Conservation (phyloP, 2,329 filamentous ascomycete species). For the Polychaeton citri region DNA sequence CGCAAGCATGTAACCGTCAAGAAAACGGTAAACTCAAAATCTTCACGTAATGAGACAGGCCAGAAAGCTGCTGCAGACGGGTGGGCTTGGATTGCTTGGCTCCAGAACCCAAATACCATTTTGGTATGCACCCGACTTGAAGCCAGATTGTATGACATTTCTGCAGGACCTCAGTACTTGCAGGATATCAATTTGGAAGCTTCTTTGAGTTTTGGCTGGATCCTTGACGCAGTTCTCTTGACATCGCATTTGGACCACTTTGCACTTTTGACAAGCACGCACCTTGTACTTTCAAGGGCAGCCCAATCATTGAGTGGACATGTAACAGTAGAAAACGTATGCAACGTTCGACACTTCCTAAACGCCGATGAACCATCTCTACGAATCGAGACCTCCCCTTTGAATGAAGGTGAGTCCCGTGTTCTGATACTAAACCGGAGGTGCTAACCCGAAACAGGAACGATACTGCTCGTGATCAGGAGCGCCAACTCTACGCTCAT, state of each 20-base stretch:
- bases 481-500: no score
- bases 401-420: not conserved
- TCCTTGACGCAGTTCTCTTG: conserved; percentile 44
- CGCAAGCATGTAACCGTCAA: conserved; percentile 4
- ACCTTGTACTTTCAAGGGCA: conserved; percentile 28
- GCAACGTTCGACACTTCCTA: conserved; percentile 42
- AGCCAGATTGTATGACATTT: conserved; percentile 23
- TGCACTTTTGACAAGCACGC: conserved; percentile 45
- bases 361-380: conserved; percentile 31
- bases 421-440: not conserved
- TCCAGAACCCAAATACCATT: conserved; percentile 33
- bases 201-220: conserved; percentile 27
- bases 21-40: conserved; percentile 1
- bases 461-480: no score
- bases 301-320: conserved; percentile 8
- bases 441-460: no score
- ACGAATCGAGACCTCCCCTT: not conserved
- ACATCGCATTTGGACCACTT: conserved; percentile 35
- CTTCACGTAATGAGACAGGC: conserved; percentile 10
- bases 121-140: conserved; percentile 38
- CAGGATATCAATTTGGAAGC: conserved; percentile 16
- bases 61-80: conserved; percentile 29
- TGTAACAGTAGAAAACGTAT: conserved; percentile 23
- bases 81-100: conserved; percentile 39
- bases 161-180: conserved; percentile 9